These are phyloP conservation scores for Onygenales sp. DNA, from an alignment of 2,329 filamentous ascomycete genomes.

Conservation along the genomic window DNA sequence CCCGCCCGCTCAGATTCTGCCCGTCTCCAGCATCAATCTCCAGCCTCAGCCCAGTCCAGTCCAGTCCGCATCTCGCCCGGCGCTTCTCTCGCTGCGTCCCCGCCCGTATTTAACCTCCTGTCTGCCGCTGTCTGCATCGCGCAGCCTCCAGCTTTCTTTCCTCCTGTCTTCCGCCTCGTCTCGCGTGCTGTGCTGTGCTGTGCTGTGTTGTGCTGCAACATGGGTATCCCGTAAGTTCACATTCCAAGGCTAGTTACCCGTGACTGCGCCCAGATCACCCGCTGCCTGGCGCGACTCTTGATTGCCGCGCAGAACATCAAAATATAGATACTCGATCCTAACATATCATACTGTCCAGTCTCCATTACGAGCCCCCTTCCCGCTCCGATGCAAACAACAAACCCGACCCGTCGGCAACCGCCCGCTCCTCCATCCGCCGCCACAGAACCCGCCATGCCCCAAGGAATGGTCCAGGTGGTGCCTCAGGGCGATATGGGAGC, in stretches of 20 bases:
- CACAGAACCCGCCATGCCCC: conserved; percentile 20
- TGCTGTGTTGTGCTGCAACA: not conserved
- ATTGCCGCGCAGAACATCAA: not conserved
- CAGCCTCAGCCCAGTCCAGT: too few relatives aligned
- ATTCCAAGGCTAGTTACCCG: not conserved
- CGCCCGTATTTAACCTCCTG: not conserved
- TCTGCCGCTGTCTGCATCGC: not conserved
- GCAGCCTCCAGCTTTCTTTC: conserved; percentile 1
- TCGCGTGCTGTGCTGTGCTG: not conserved
- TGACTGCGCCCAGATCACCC: not conserved
- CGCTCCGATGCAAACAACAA: conserved; percentile 37
- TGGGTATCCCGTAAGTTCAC: conserved; percentile 4
- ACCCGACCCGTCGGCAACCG: conserved; percentile 42
- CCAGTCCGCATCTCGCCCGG: not conserved
- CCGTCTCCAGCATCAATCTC: not conserved
- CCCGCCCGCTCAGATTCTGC: conserved; percentile 1
- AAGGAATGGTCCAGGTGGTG: conserved; percentile 5
- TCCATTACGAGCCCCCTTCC: conserved; percentile 4
- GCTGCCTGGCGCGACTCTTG: not conserved
- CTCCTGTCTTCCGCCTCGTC: conserved; percentile 4
- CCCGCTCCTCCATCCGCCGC: conserved; percentile 51
- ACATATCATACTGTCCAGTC: not conserved
- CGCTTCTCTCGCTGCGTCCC: not conserved
- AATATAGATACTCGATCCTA: not conserved
- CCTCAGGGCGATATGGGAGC: conserved; percentile 19